phyloP scores from a whole-genome alignment of 140 eudicot species.

The Erigeron philadelphicus region DNA sequence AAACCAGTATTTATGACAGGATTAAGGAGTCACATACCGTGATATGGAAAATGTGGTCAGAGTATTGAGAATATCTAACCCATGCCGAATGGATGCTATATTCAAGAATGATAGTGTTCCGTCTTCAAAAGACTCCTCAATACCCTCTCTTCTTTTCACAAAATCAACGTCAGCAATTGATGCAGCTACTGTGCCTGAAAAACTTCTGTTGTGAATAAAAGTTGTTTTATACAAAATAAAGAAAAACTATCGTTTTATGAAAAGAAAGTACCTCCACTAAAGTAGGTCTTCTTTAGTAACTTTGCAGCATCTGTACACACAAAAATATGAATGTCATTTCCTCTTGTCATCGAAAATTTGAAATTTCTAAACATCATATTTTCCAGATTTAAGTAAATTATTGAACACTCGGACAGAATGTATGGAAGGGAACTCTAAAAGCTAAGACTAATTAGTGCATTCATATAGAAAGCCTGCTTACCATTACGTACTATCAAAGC shows the following conservation, averaged over 20 bases:
- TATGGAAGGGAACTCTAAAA: neutral
- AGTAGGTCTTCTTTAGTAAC: constrained; percentile 77
- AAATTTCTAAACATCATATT: neutral
- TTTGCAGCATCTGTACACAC: constrained; percentile 57
- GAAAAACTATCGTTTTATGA: neutral
- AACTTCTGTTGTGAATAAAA: constrained; percentile 3
- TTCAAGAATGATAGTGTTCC: constrained; percentile 74
- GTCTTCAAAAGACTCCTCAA: constrained; percentile 84
- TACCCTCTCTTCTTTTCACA: constrained; percentile 77
- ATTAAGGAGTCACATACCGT: constrained; percentile 35
- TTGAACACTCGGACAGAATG: neutral
- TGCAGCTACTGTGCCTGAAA: constrained; percentile 87
- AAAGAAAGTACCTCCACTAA: constrained; percentile 76
- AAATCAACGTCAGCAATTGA: constrained; percentile 88
- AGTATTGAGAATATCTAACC: constrained; percentile 59
- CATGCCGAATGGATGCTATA: constrained; percentile 76
- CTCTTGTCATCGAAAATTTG: neutral
- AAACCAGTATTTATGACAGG: neutral
- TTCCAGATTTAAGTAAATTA: neutral
- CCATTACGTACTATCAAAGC: constrained; percentile 85
- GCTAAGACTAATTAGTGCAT: neutral
- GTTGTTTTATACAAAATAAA: neutral
- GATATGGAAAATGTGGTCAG: constrained; percentile 59
- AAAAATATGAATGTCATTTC: neutral
- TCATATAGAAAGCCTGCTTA: constrained; percentile 22